Conservation (phyloP, 805 yeast species). For the Lipomyces yamadae region DNA sequence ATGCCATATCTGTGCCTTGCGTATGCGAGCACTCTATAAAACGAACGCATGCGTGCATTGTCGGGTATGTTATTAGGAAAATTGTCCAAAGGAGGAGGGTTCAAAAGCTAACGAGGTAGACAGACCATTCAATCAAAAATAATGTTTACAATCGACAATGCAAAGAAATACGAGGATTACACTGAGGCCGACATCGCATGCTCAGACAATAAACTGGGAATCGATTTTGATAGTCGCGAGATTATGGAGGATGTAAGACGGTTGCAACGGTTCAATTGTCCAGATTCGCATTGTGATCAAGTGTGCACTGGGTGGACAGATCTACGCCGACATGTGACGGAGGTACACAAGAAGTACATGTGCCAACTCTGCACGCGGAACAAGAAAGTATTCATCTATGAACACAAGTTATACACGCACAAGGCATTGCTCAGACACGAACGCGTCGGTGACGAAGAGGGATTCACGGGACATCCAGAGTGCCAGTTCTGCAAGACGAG, state of each 20-base stretch:
- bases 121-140: constrained; percentile 59
- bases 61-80: constrained; percentile 49
- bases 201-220: constrained; percentile 54
- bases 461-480: constrained; percentile 86
- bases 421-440: constrained; percentile 73
- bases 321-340: constrained; percentile 66
- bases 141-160: constrained; percentile 57
- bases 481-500: constrained; percentile 81
- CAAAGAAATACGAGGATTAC: constrained; percentile 50
- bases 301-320: constrained; percentile 58
- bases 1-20: constrained; percentile 80
- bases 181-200: constrained; percentile 45
- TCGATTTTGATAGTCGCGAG: constrained; percentile 62
- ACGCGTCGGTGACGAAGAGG: constrained; percentile 67
- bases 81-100: background rate
- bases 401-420: constrained; percentile 64
- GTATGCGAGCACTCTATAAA: constrained; percentile 79
- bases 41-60: constrained; percentile 82
- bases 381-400: constrained; percentile 77
- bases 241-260: constrained; percentile 56
- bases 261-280: constrained; percentile 63
- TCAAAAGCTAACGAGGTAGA: background rate
- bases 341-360: constrained; percentile 63
- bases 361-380: constrained; percentile 80
- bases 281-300: constrained; percentile 50